phyloP scores from a whole-genome alignment of 2,329 filamentous ascomycete genomes.

The Colletotrichum tropicale region DNA sequence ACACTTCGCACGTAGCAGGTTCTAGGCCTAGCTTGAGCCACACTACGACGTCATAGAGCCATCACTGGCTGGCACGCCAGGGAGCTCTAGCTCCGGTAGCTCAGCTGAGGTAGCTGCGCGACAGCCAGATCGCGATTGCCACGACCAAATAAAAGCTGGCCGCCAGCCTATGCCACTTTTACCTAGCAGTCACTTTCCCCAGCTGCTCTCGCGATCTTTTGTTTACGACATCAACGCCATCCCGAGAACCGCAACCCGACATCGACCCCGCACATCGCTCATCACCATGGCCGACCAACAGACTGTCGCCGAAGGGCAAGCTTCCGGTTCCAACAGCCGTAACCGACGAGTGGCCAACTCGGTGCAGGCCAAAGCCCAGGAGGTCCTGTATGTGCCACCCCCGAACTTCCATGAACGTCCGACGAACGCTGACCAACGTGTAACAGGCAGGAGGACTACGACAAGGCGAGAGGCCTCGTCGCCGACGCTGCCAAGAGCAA shows the following conservation, averaged over 20 bases:
- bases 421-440: constrained; percentile 12
- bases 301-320: constrained; percentile 2
- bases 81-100: constrained; percentile 10
- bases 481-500: constrained; percentile 75
- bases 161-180: not conserved
- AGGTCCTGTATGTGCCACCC: constrained; percentile 46
- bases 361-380: constrained; percentile 50
- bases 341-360: constrained; percentile 36
- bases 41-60: constrained; percentile 14
- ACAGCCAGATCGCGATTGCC: constrained; percentile 12
- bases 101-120: constrained; percentile 7
- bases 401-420: no score
- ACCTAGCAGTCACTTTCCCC: not conserved
- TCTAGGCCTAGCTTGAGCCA: not conserved
- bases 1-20: not conserved
- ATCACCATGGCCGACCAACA: constrained; percentile 8
- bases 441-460: constrained; percentile 70
- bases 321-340: not conserved
- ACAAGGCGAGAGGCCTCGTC: constrained; percentile 67
- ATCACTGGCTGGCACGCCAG: constrained; percentile 9
- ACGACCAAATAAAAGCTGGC: constrained; percentile 6
- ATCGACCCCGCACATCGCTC: not conserved
- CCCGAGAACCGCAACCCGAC: not conserved
- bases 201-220: not conserved
- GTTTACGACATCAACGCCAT: not conserved